Evolutionary conservation across 257 asterid genomes (phyloP).

Genomic region (Rehmannia glutinosa): DNA sequence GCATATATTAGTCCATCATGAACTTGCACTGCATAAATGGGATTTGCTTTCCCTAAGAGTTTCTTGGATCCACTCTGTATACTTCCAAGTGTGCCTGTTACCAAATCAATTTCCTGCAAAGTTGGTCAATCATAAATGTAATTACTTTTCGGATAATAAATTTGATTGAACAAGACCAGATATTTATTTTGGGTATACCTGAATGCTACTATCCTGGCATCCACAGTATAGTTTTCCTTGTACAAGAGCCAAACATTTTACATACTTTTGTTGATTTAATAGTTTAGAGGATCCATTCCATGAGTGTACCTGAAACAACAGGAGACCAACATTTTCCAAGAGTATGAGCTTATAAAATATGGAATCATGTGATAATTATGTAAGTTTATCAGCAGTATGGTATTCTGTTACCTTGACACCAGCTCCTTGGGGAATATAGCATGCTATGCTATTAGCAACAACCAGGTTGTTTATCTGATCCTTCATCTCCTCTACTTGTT

Average conservation of each 20-base stretch:
- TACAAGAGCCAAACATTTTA: conserved; percentile 53
- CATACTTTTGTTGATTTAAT: conserved; percentile 59
- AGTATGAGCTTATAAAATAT: too few species aligned
- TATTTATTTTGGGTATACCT: conserved; percentile 35
- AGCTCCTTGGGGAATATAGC: conserved; percentile 80
- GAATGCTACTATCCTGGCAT: conserved; percentile 76
- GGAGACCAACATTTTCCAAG: too few species aligned
- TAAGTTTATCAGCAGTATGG: too few species aligned
- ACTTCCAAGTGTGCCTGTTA: conserved; percentile 52
- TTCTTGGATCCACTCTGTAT: conserved; percentile 73
- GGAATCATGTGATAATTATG: too few species aligned
- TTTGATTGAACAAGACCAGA: neutral
- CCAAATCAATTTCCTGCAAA: conserved; percentile 72
- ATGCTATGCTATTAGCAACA: conserved; percentile 56
- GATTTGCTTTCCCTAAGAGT: conserved; percentile 56
- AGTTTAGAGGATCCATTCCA: conserved; percentile 65
- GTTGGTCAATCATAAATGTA: too few species aligned
- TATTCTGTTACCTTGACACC: conserved; percentile 62
- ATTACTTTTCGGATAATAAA: too few species aligned
- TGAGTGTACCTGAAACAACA: conserved; percentile 52
- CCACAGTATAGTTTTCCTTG: conserved; percentile 79
- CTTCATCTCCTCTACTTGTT: conserved; percentile 75
- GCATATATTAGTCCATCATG: conserved; percentile 61
- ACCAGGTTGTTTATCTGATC: conserved; percentile 60
- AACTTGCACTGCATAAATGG: conserved; percentile 57